Percentiles rank a stretch among this genome's conserved stretches.
Evolutionary conservation across 2,329 filamentous ascomycete genomes (phyloP).

Genomic region (Beauveria sp.): DNA sequence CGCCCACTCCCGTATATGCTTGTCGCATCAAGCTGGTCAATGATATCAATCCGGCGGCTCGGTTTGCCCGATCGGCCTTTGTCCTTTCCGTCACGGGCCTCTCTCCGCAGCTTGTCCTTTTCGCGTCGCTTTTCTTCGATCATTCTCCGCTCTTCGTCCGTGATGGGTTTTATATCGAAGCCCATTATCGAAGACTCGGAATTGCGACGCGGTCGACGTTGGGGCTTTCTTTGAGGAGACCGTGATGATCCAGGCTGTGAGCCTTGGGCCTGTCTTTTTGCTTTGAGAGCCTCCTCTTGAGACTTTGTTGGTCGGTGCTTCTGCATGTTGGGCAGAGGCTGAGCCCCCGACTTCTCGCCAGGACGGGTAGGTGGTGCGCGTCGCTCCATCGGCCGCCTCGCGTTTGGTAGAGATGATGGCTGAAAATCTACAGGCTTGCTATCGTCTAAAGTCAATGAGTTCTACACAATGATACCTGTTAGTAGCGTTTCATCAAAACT

Average conservation of each 20-base stretch:
- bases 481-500: background rate
- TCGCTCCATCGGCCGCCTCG: conserved; percentile 8
- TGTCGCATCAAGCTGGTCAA: conserved; percentile 93
- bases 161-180: conserved; percentile 46
- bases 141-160: conserved; percentile 42
- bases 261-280: conserved; percentile 25
- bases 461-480: conserved; percentile 36
- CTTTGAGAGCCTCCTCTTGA: conserved; percentile 56
- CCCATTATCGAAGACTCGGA: conserved; percentile 71
- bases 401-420: conserved; percentile 10
- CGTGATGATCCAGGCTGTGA: conserved; percentile 17
- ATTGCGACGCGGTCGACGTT: conserved; percentile 59
- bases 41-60: conserved; percentile 66
- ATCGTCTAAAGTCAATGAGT: conserved; percentile 61
- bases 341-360: conserved; percentile 13
- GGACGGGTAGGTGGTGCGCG: background rate
- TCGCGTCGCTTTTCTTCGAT: conserved; percentile 20
- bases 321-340: background rate
- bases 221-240: conserved; percentile 33
- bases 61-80: conserved; percentile 41
- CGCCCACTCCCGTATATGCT: conserved; percentile 90
- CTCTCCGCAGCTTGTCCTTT: conserved; percentile 21
- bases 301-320: conserved; percentile 56
- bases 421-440: conserved; percentile 28
- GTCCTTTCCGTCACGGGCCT: conserved; percentile 38